Base-by-base conservation (phyloP, 352 stramenopile species). In the Globisporangium irregulare region DNA sequence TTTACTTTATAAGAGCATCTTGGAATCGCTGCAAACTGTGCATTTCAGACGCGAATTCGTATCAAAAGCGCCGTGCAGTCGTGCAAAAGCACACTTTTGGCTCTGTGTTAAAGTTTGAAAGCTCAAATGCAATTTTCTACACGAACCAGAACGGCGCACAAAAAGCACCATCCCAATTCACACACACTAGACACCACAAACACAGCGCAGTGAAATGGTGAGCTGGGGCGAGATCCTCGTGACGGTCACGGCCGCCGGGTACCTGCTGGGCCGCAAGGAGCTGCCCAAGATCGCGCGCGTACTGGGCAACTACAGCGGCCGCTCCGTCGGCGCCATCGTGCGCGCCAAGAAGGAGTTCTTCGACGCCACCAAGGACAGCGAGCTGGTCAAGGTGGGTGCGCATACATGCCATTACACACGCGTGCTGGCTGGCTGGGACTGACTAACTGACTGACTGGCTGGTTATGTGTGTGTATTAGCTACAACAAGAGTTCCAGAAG, bases 331-430 rank as follows among this genome's bases (percentile, higher is more conserved):
- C 29, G 86, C 86, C 9, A 84, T 92, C 51, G 63, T 93, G 32
- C 86, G 86, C 56, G 86, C 86, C 41, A 93, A 93, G 71, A 87
- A 91, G 55, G 83, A 93, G 74, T 93, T 92, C 70, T 93, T 92
- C 59, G 82, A 93, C 73, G 86, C 83, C 25, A 93, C 86, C 1
- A 89, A 86, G 50, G 81, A 92, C 79, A 90, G 86, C 58, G 80
- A 93, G 43, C 79, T 93, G 5, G 81, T 93, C 69, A 90, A 90
- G 70, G 81, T 88, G 22, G 9, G 64, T 25, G 25, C 22, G 24
- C 10, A 10, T 20, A 12, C 57, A 24, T 3, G 29, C 4, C 29
- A 8, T 32, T 12, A 8, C 32, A 38, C 32, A 38, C 29, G 29
- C 29, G 29, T 32, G 29, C 29, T 12, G 32, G 32, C 32, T 38